Conservation (phyloP, 78 protist genomes). For the Parvularia atlantis region DNA sequence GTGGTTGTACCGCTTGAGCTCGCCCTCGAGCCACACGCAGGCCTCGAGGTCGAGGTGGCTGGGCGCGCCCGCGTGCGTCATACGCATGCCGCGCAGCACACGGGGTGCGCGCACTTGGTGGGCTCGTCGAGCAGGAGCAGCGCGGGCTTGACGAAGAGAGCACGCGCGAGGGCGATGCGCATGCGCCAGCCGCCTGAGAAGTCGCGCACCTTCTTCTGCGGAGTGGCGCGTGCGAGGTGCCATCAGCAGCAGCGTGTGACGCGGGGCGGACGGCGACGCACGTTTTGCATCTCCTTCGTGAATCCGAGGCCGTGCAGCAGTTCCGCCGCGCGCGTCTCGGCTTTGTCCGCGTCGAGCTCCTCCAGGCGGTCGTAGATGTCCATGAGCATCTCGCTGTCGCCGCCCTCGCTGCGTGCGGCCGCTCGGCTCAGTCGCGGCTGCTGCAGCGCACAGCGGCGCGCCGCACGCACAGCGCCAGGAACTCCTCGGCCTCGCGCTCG, state of each 20-base stretch:
- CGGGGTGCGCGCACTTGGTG: constrained; percentile 69
- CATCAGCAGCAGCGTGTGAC: too few relatives aligned
- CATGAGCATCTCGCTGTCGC: background rate
- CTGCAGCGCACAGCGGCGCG: background rate
- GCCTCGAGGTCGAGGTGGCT: constrained; percentile 72
- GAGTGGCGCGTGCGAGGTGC: too few relatives aligned
- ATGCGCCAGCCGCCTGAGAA: constrained; percentile 88
- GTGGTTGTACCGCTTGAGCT: constrained; percentile 29
- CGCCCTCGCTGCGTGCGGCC: background rate
- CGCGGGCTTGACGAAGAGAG: constrained; percentile 73
- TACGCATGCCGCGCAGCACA: constrained; percentile 68
- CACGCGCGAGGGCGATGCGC: constrained; percentile 86
- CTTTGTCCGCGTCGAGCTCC: constrained; percentile 34
- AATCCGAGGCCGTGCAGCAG: constrained; percentile 73
- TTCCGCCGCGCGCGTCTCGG: constrained; percentile 27
- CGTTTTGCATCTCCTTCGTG: constrained; percentile 53
- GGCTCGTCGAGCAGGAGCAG: constrained; percentile 83
- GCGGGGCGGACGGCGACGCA: too few relatives aligned
- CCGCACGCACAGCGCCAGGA: constrained; percentile 39
- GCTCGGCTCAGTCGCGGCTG: background rate
- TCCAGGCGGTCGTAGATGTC: constrained; percentile 21
- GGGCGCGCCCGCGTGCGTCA: constrained; percentile 55
- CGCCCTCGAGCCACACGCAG: constrained; percentile 80
- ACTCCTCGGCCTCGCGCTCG: constrained; percentile 29
- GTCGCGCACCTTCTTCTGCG: constrained; percentile 46